phyloP scores from a whole-genome alignment of 2,329 filamentous ascomycete species.

The Hysterium pulicare region DNA sequence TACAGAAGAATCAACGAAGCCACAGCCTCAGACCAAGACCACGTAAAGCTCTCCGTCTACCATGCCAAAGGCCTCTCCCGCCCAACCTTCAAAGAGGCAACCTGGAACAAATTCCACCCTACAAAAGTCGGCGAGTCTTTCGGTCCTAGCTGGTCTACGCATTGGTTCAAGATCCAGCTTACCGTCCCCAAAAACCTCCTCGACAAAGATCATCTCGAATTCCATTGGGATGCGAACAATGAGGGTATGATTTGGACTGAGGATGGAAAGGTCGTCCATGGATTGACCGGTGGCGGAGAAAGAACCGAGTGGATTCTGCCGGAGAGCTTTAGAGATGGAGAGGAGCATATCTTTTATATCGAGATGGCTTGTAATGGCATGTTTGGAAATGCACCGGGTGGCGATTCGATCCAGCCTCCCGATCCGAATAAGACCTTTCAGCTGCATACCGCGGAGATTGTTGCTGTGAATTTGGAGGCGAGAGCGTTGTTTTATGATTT shows the following conservation, averaged over 20 bases:
- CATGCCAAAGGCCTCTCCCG: constrained; percentile 74
- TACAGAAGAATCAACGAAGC: constrained; percentile 70
- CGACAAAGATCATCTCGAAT: constrained; percentile 79
- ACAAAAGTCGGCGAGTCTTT: constrained; percentile 76
- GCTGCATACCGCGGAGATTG: constrained; percentile 76
- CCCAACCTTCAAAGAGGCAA: constrained; percentile 83
- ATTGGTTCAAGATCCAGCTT: constrained; percentile 89
- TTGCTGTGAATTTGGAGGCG: constrained; percentile 82
- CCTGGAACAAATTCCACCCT: constrained; percentile 68
- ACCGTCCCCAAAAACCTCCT: constrained; percentile 70
- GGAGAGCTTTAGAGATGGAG: constrained; percentile 73
- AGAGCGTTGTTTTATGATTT: constrained; percentile 84
- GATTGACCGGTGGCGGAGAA: constrained; percentile 85
- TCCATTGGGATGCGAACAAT: constrained; percentile 93
- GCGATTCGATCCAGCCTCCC: constrained; percentile 85
- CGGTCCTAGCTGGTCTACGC: constrained; percentile 93
- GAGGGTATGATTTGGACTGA: constrained; percentile 94
- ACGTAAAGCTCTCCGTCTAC: constrained; percentile 84
- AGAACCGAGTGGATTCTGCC: constrained; percentile 90
- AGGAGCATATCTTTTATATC: constrained; percentile 86
- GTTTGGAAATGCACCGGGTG: constrained; percentile 88
- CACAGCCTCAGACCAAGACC: constrained; percentile 62
- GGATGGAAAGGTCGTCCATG: constrained; percentile 85
- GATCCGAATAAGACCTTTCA: constrained; percentile 78
- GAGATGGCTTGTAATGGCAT: constrained; percentile 99